These are phyloP conservation scores for Viola pubescens DNA, from an alignment of 441 rosid species.

Conservation along the genomic window DNA sequence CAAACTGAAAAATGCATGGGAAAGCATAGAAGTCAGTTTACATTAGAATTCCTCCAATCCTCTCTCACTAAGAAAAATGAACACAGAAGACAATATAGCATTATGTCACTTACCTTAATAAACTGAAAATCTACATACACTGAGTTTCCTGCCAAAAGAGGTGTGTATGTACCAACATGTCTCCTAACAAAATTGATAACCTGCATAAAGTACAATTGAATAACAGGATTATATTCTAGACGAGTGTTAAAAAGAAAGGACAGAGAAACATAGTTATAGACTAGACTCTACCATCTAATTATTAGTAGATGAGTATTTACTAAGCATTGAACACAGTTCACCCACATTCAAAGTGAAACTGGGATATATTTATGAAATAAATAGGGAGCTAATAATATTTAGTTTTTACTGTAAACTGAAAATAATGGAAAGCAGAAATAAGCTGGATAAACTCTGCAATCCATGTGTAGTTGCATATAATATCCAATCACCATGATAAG, in stretches of 20 bases:
- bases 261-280: not conserved
- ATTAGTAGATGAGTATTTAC: not conserved
- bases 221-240: not conserved
- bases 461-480: too few species aligned
- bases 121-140: slow-evolving; percentile 65
- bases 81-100: not conserved
- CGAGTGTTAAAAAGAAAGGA: slow-evolving; percentile 1
- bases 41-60: too few species aligned
- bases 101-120: slow-evolving; percentile 46
- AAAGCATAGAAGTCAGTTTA: too few species aligned
- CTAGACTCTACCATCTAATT: not conserved
- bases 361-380: not conserved
- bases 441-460: too few species aligned
- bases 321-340: too few species aligned
- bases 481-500: too few species aligned
- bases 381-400: too few species aligned
- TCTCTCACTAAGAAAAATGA: too few species aligned
- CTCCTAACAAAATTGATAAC: slow-evolving; percentile 65
- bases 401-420: too few species aligned
- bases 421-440: too few species aligned
- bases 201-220: slow-evolving; percentile 32
- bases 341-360: not conserved
- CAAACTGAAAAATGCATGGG: too few species aligned
- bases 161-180: slow-evolving; percentile 53
- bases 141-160: slow-evolving; percentile 80